phyloP scores from a whole-genome alignment of 306 rosid genomes.

The Cucumis cinereus region DNA sequence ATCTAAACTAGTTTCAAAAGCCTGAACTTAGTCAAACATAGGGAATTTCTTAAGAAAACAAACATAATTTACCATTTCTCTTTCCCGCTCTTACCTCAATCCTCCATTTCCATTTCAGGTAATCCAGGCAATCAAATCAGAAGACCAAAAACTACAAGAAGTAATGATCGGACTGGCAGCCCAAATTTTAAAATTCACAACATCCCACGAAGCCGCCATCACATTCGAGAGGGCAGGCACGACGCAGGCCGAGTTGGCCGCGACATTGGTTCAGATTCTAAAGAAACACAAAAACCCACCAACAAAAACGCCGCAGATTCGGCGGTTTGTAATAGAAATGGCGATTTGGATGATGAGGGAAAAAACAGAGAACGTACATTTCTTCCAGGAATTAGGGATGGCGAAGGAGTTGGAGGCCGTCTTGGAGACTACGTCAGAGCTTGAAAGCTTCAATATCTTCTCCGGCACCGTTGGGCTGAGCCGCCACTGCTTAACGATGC shows the following conservation, averaged over 20 bases:
- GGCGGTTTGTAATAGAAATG: constrained; percentile 71
- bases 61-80: neutral
- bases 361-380: constrained; percentile 27
- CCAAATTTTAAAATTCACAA: constrained; percentile 50
- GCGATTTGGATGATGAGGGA: constrained; percentile 90
- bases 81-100: constrained; percentile 1
- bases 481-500: constrained; percentile 59
- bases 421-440: constrained; percentile 84
- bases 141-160: constrained; percentile 74
- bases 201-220: constrained; percentile 45
- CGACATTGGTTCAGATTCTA: constrained; percentile 42
- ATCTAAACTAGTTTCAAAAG: neutral
- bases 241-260: constrained; percentile 45
- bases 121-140: constrained; percentile 48
- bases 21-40: neutral
- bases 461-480: constrained; percentile 81
- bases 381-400: constrained; percentile 42
- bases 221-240: constrained; percentile 44
- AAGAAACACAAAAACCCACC: constrained; percentile 51
- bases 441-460: constrained; percentile 89
- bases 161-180: constrained; percentile 89
- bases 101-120: constrained; percentile 26
- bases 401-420: constrained; percentile 57
- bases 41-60: neutral
- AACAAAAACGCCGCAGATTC: constrained; percentile 62